phyloP scores from a whole-genome alignment of 305 asterid species.

The Lippia alba region DNA sequence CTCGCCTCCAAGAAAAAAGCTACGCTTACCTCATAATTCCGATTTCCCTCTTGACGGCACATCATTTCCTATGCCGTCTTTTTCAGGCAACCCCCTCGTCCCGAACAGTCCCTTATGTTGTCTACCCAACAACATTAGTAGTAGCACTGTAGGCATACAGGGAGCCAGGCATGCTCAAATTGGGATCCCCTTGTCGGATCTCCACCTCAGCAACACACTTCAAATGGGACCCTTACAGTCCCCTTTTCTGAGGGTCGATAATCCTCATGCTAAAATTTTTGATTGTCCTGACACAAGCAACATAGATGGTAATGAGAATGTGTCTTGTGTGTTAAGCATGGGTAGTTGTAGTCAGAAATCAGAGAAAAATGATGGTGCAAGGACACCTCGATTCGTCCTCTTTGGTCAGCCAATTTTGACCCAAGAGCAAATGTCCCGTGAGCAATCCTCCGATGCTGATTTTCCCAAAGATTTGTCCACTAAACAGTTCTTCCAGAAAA shows the following conservation, averaged over 20 bases:
- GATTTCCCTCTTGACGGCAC: slow-evolving; percentile 54
- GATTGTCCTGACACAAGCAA: slow-evolving; percentile 39
- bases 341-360: slow-evolving; percentile 52
- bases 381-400: slow-evolving; percentile 55
- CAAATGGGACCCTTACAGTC: slow-evolving; percentile 53
- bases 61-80: slow-evolving; percentile 62
- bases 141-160: slow-evolving; percentile 75
- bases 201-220: slow-evolving; percentile 55
- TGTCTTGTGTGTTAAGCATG: slow-evolving; percentile 65
- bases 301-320: slow-evolving; percentile 42
- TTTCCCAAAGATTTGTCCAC: slow-evolving; percentile 38
- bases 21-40: slow-evolving; percentile 51
- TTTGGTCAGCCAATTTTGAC: slow-evolving; percentile 79
- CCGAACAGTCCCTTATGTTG: slow-evolving; percentile 59
- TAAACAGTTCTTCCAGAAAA: slow-evolving; percentile 42
- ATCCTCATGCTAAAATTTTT: slow-evolving; percentile 47
- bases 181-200: slow-evolving; percentile 57
- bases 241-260: slow-evolving; percentile 44
- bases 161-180: slow-evolving; percentile 90
- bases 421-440: slow-evolving; percentile 65
- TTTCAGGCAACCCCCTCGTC: slow-evolving; percentile 69
- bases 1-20: slow-evolving; percentile 62
- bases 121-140: slow-evolving; percentile 45
- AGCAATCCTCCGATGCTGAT: slow-evolving; percentile 38
- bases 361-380: slow-evolving; percentile 34